Percentiles rank a stretch among this genome's conserved stretches.
These are phyloP conservation scores for Geotrichum candidum DNA, from an alignment of 1,139 yeast genomes.

Conservation along the genomic window DNA sequence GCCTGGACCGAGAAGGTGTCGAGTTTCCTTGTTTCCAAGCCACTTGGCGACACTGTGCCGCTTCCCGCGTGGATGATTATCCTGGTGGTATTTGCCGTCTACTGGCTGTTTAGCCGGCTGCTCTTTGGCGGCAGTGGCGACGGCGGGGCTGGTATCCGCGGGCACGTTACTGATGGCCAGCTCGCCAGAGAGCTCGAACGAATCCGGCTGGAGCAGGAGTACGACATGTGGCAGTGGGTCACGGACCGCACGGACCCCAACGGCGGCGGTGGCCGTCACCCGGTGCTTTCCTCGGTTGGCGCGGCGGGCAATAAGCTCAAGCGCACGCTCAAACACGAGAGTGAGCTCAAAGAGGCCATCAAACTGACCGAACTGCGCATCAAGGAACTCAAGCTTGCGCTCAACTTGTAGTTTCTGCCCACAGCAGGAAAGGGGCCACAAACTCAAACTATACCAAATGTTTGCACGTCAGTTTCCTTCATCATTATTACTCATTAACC, in stretches of 20 bases:
- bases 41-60: constrained; percentile 19
- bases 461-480: too few species aligned
- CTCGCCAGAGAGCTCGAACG: constrained; percentile 1
- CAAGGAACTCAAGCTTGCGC: constrained; percentile 34
- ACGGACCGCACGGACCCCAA: constrained; percentile 42
- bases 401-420: neutral
- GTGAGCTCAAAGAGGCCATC: constrained; percentile 52
- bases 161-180: neutral
- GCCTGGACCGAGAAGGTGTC: constrained; percentile 1
- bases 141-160: neutral
- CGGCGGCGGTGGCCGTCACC: neutral
- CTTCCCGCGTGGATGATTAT: constrained; percentile 22
- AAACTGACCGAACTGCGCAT: constrained; percentile 49
- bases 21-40: constrained; percentile 11
- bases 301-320: neutral
- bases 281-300: neutral
- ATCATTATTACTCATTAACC: too few species aligned
- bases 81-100: constrained; percentile 19
- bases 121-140: constrained; percentile 8
- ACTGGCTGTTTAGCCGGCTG: constrained; percentile 26
- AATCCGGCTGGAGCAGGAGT: constrained; percentile 46
- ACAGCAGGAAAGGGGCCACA: neutral
- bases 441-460: too few species aligned
- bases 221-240: constrained; percentile 77
- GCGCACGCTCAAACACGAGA: constrained; percentile 33